Base-by-base conservation (phyloP, 2,329 filamentous ascomycete species). In the Fonsecaea pugnacius region DNA sequence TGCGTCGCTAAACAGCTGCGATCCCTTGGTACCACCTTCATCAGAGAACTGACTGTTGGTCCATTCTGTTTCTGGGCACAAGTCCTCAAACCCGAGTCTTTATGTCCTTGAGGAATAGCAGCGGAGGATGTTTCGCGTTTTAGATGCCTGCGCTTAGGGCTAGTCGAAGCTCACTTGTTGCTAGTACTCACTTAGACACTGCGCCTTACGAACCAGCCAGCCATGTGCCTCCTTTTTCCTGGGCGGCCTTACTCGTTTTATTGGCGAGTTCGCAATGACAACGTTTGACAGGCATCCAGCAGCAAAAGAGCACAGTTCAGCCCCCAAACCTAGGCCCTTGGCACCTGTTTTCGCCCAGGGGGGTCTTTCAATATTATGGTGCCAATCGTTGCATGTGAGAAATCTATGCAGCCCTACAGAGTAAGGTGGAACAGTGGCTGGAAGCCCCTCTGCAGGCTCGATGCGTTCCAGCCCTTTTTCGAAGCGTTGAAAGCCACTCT, bases 401-500 rank as follows among this genome's bases (percentile, higher is more conserved):
- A 10, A 48, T 24, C 21, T 10, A 27, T 48, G 21, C 43, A 48
- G 43, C 43, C 43, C 43, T 24, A 48, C 18, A 5, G 16, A 5
- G 18, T 9, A 43, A 43, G 38, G 38, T 43, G 38, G n/a, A 18
- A 43, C 7, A n/a, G 38, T 43, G 38, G n/a, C 43, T 10, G 4
- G 43, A 24, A 48, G 38, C 21, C 1, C 16, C 43, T 14, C 43
- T 48, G 43, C 4, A 21, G 27, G 21, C 43, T 24, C n/a, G 2
- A 14, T 18, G 18, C 21, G 43, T 48, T 24, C 43, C 43, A 48
- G 43, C 43, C 43, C 43, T 6, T 48, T 46, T 48, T 24, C 21
- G 43, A 27, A 48, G 43, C 43, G 52, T 50, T 46, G 38, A 30
- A 30, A 60, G 33, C 46, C 46, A 51, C n/a, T 4, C 40, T 24